A percentile compares a stretch with the other conserved stretches of the same genome.
Evolutionary conservation across 2,329 filamentous ascomycete species (phyloP).

Genomic region (Aspergillus quadricinctus): DNA sequence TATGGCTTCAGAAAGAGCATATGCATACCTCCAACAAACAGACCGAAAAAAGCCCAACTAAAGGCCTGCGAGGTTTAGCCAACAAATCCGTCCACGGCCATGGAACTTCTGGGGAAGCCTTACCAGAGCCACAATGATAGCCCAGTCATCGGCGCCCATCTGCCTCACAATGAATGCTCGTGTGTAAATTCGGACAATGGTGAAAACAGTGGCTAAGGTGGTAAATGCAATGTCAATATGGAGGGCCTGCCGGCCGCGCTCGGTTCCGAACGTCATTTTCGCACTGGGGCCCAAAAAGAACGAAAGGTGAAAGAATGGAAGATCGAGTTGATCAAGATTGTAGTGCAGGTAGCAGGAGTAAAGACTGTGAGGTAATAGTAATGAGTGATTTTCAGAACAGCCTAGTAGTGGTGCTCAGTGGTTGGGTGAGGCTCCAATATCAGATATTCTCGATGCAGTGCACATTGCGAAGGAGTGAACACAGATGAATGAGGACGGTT

Average conservation of each 20-base stretch:
- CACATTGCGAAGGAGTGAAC: neutral
- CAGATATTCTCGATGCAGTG: neutral
- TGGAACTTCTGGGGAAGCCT: slow-evolving; percentile 1
- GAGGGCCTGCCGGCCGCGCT: slow-evolving; percentile 25
- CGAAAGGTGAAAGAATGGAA: neutral
- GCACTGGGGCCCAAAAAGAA: neutral
- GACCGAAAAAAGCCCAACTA: slow-evolving; percentile 27
- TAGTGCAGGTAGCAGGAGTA: neutral
- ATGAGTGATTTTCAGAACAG: neutral
- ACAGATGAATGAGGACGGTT: neutral
- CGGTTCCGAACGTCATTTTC: slow-evolving; percentile 23
- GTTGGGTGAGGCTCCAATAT: neutral
- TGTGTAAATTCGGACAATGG: slow-evolving; percentile 40
- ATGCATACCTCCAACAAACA: slow-evolving; percentile 27
- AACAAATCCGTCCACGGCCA: neutral
- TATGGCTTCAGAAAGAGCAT: neutral
- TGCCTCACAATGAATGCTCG: slow-evolving; percentile 31
- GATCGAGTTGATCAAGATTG: neutral
- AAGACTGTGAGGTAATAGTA: neutral
- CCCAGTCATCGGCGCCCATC: slow-evolving; percentile 35
- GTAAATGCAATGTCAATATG: slow-evolving; percentile 28
- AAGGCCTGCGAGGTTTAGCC: slow-evolving; percentile 15
- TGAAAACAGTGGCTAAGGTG: slow-evolving; percentile 28
- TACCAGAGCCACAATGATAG: slow-evolving; percentile 33
- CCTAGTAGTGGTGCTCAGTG: neutral